Percentiles rank a stretch among this genome's conserved stretches.
Evolutionary conservation across 78 protist species (phyloP).

Genomic region (Dictyostelium discoideum): DNA sequence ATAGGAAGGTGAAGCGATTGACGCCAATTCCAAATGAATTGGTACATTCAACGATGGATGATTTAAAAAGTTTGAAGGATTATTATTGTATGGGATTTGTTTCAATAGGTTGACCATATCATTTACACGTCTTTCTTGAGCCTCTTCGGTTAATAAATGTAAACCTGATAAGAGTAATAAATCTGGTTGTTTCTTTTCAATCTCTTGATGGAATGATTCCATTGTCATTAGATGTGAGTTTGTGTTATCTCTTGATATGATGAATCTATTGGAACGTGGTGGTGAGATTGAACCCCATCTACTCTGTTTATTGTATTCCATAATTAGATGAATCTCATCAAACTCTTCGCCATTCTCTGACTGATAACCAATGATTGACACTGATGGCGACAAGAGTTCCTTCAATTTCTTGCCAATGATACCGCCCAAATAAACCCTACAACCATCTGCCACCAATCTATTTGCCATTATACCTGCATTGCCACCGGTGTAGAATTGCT

Average conservation of each 20-base stretch:
- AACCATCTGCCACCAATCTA: conserved; percentile 20
- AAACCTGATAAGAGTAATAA: conserved; percentile 17
- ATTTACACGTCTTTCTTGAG: conserved; percentile 10
- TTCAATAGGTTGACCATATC: neutral
- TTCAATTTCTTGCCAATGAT: conserved; percentile 50
- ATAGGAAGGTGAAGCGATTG: neutral
- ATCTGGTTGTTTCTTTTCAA: neutral
- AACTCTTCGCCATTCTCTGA: neutral
- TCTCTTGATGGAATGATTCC: conserved; percentile 15
- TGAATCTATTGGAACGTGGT: conserved; percentile 72
- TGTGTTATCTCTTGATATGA: conserved; percentile 51
- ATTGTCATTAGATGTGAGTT: conserved; percentile 34
- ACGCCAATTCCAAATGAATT: conserved; percentile 78
- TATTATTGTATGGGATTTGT: neutral
- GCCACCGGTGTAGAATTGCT: conserved; percentile 70
- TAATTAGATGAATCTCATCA: conserved; percentile 72
- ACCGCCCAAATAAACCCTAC: conserved; percentile 61
- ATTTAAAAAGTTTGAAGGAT: neutral
- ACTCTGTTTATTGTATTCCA: conserved; percentile 46
- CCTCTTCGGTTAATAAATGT: conserved; percentile 11
- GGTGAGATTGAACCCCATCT: conserved; percentile 1
- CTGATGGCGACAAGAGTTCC: neutral
- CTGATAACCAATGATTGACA: conserved; percentile 15
- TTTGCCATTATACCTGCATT: conserved; percentile 83
- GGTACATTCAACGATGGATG: conserved; percentile 19